Conservation (phyloP, 805 yeast species). For the Saccharomycopsis olivae region DNA sequence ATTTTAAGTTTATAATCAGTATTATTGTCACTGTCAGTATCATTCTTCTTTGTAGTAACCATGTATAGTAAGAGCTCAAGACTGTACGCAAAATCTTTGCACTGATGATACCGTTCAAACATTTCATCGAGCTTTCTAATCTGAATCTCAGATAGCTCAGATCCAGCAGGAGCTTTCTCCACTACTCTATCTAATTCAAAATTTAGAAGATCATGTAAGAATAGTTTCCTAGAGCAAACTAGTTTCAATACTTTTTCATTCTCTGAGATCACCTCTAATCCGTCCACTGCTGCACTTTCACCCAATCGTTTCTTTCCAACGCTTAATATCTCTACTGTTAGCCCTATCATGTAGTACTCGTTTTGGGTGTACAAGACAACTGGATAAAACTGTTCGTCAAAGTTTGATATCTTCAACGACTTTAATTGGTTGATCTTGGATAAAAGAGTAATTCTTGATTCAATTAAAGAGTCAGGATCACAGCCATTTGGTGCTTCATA, state of each 20-base stretch:
- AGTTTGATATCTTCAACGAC: conserved; percentile 22
- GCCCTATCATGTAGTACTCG: conserved; percentile 32
- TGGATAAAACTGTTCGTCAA: conserved; percentile 22
- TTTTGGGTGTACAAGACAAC: conserved; percentile 20
- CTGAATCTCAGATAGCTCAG: neutral
- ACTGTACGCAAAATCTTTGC: conserved; percentile 32
- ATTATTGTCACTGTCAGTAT: conserved; percentile 16
- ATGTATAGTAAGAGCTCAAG: conserved; percentile 36
- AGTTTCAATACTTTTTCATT: conserved; percentile 23
- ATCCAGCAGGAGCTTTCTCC: neutral
- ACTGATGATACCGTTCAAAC: conserved; percentile 26
- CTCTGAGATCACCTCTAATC: neutral
- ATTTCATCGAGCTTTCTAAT: conserved; percentile 20
- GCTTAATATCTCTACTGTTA: conserved; percentile 27
- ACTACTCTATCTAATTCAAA: conserved; percentile 26
- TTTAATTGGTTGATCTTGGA: conserved; percentile 7
- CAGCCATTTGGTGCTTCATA: neutral
- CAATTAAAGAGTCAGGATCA: neutral
- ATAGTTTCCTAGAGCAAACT: conserved; percentile 29
- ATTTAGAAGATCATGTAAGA: conserved; percentile 36
- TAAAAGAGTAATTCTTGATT: neutral
- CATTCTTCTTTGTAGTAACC: conserved; percentile 18
- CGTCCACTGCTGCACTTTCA: neutral
- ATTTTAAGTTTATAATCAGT: conserved; percentile 14
- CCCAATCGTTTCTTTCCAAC: neutral